phyloP scores from a whole-genome alignment of 164 flowering plant genomes.

The Tetracentron sinense region DNA sequence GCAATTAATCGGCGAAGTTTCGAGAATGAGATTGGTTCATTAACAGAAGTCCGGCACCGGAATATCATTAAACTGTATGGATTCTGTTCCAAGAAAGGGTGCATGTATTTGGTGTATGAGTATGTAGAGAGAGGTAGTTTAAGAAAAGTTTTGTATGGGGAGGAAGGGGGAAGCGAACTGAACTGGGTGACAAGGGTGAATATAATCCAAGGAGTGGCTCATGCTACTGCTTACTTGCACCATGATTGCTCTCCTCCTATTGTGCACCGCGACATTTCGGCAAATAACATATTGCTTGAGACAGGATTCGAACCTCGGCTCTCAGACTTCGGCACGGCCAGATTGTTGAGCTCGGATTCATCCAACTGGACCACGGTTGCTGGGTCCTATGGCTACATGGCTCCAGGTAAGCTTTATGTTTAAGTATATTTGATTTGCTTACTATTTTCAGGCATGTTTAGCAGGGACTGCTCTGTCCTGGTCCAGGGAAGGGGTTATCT shows the following conservation, averaged over 20 bases:
- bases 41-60: conserved; percentile 59
- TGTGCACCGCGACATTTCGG: conserved; percentile 57
- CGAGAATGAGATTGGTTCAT: conserved; percentile 46
- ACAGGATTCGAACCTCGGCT: conserved; percentile 40
- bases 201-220: conserved; percentile 60
- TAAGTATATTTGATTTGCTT: no score
- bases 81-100: conserved; percentile 37
- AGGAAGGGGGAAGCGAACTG: conserved; percentile 24
- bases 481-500: no score
- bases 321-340: conserved; percentile 67
- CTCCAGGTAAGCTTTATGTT: conserved; percentile 48
- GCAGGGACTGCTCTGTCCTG: no score
- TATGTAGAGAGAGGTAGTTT: conserved; percentile 57
- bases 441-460: no score
- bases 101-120: conserved; percentile 57
- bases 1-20: conserved; percentile 33
- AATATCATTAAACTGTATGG: conserved; percentile 65
- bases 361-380: conserved; percentile 52
- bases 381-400: conserved; percentile 67
- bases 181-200: conserved; percentile 48
- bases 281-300: conserved; percentile 52
- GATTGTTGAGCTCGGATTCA: conserved; percentile 36
- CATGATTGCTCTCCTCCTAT: conserved; percentile 59
- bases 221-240: conserved; percentile 69
- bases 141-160: conserved; percentile 32